These are phyloP conservation scores for Fusarium xylarioides DNA, from an alignment of 2,329 filamentous ascomycete species.

Conservation along the genomic window DNA sequence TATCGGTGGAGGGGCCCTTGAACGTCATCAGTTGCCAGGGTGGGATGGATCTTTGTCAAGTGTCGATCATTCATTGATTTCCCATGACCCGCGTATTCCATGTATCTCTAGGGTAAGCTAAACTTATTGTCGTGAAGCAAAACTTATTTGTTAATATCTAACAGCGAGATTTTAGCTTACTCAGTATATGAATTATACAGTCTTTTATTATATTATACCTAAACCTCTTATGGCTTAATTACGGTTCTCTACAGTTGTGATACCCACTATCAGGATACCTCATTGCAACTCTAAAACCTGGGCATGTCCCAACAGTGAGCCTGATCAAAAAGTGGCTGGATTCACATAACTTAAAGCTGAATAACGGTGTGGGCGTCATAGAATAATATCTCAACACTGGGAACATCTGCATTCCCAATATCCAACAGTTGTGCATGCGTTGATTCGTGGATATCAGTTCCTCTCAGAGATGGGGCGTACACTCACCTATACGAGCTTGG, in stretches of 20 bases:
- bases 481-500: background rate
- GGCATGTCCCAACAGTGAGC: background rate
- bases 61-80: constrained; percentile 21
- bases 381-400: background rate
- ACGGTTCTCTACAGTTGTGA: no score
- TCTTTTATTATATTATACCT: background rate
- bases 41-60: constrained; percentile 12
- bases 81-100: background rate
- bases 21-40: constrained; percentile 19
- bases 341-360: no score
- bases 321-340: background rate
- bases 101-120: constrained; percentile 14
- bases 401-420: background rate
- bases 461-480: background rate
- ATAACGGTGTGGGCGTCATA: no score
- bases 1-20: constrained; percentile 10
- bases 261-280: background rate
- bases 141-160: background rate
- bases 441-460: background rate
- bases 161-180: background rate
- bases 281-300: background rate
- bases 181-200: background rate
- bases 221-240: background rate
- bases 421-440: background rate
- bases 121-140: background rate